Conservation (phyloP, 192 early-diverging fungal species). For the Chytriomyces sp. region DNA sequence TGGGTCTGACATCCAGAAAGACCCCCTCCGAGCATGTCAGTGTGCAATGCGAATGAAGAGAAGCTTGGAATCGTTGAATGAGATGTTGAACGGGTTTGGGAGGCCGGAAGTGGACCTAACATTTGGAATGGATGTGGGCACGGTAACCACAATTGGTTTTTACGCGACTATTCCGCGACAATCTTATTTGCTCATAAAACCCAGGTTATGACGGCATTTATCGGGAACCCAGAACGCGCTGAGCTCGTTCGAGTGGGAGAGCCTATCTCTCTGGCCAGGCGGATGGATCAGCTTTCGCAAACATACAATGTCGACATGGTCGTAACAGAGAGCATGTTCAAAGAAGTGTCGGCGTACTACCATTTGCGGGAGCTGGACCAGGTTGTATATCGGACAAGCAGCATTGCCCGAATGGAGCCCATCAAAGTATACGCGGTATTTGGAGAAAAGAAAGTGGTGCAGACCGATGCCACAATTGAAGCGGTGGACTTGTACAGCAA, state of each 20-base stretch:
- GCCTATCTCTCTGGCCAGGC: conserved; percentile 14
- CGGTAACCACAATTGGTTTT: neutral
- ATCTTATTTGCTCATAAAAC: neutral
- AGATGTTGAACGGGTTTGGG: neutral
- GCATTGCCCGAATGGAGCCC: neutral
- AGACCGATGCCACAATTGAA: conserved; percentile 6
- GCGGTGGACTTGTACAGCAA: conserved; percentile 26
- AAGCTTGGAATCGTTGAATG: conserved; percentile 1
- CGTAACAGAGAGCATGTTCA: conserved; percentile 10
- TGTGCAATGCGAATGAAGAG: conserved; percentile 10
- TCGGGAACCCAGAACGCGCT: conserved; percentile 7
- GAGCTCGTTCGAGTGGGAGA: conserved; percentile 22
- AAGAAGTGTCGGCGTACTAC: conserved; percentile 14
- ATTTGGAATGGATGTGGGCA: conserved; percentile 23
- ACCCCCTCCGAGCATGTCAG: conserved; percentile 18
- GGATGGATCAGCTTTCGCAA: conserved; percentile 9
- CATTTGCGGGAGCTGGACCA: conserved; percentile 26
- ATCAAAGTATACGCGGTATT: conserved; percentile 21
- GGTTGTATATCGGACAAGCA: neutral
- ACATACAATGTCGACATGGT: conserved; percentile 9
- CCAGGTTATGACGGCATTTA: conserved; percentile 19
- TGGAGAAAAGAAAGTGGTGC: conserved; percentile 3
- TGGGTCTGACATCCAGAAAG: neutral
- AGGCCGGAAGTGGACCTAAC: neutral
- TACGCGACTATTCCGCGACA: neutral